Evolutionary conservation across 2,329 filamentous ascomycete genomes (phyloP), one percentile per base, ranked within the genome.

Genomic region (Aspergillus brasiliensis): DNA sequence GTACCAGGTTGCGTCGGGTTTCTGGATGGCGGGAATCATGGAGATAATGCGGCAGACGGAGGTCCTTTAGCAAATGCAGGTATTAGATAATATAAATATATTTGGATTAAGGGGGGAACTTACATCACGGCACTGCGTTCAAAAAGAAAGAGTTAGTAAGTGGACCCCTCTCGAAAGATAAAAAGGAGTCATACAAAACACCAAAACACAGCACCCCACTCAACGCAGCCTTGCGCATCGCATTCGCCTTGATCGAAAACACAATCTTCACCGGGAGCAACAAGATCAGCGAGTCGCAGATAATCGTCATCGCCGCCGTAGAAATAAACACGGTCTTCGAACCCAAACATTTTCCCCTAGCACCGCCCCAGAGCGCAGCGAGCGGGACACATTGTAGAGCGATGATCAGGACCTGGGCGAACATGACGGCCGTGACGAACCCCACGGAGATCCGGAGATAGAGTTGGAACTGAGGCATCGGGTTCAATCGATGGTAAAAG

Each of bases 371-470:
- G 5, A 68, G 51, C 3, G 65, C 57, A 15, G 59, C 48, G 4
- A 68, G 58, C 3, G 66, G 66, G 38, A 68, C 59, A n/a, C 66
- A 68, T 47, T 66, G 66, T 15, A 68, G 55, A 3, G 58, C 63
- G 46, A 67, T 68, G 23, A 68, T 59, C 1, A 68, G 58, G 1
- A 58, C 59, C 59, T 68, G 66, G 3, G 60, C 51, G 15, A 67
- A 17, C 21, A 55, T 63, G 2, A 66, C 66, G 3, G 63, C 58
- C 4, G 62, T 64, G 8, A 68, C 60, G 47, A 66, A 68, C 1
- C 40, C 63, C 25, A 65, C 60, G 1, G 66, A 56, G 3, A 59
- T 27, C 0, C 56, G 56, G 2, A 63, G 42, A 15, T 63, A 63
- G 1, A 58, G 13, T 8, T 48, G 34, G 28, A 58, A 63, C 15